Evolutionary conservation across 1,139 yeast species (phyloP).

Genomic region (Hansenula lynferdii): DNA sequence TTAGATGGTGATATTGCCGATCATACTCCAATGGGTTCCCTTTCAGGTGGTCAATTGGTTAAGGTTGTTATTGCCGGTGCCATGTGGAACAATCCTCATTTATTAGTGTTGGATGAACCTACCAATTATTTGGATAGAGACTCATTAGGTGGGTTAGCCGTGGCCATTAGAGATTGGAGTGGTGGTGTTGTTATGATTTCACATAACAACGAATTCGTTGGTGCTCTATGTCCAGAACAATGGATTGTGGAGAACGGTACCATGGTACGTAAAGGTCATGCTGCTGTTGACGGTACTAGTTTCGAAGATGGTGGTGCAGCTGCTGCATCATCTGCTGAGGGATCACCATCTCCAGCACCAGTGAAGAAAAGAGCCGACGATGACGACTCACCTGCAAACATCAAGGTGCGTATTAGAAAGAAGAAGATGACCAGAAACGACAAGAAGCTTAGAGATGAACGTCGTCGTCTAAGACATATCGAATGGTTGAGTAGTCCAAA

Average conservation of each 20-base stretch:
- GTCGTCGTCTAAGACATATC: conserved; percentile 90
- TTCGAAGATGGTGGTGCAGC: conserved; percentile 71
- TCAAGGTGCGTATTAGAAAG: conserved; percentile 87
- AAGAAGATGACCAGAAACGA: conserved; percentile 97
- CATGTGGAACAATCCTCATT: conserved; percentile 99
- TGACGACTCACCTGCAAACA: conserved; percentile 92
- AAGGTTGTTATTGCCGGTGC: conserved; percentile 99
- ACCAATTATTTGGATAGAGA: conserved; percentile 98
- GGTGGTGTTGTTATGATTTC: conserved; percentile 99
- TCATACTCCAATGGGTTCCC: conserved; percentile 99
- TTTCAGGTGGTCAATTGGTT: conserved; percentile 97
- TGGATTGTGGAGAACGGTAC: conserved; percentile 98
- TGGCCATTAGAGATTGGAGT: conserved; percentile 97
- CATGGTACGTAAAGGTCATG: conserved; percentile 99
- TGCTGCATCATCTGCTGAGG: conserved; percentile 34
- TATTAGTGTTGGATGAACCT: conserved; percentile 96
- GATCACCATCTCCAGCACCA: conserved; percentile 39
- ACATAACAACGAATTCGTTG: conserved; percentile 99
- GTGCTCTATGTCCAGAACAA: conserved; percentile 98
- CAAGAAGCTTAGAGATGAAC: conserved; percentile 83
- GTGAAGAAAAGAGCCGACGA: conserved; percentile 50
- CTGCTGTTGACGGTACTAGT: conserved; percentile 90
- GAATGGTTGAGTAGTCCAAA: conserved; percentile 96
- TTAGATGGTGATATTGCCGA: conserved; percentile 98
- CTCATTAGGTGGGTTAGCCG: conserved; percentile 98